These are phyloP conservation scores for Ciborinia camelliae DNA, from an alignment of 2,329 filamentous ascomycete species.

Conservation along the genomic window DNA sequence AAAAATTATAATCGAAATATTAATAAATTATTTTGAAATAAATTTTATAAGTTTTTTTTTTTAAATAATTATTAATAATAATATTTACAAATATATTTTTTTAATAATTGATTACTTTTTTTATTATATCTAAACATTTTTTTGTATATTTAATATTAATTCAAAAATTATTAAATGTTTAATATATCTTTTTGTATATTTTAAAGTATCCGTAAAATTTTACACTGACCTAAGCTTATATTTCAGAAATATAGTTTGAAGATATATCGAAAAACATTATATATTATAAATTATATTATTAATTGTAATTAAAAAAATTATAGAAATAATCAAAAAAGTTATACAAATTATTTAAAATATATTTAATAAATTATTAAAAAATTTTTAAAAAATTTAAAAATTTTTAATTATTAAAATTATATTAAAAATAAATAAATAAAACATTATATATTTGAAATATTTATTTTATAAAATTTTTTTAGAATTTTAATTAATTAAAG, in stretches of 20 bases:
- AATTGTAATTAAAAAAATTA: neutral
- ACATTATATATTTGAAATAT: neutral
- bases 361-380: neutral
- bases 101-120: neutral
- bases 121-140: neutral
- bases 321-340: neutral
- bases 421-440: neutral
- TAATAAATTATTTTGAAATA: neutral
- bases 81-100: neutral
- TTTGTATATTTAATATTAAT: neutral
- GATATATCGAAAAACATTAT: neutral
- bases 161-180: neutral
- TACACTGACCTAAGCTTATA: neutral
- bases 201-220: neutral
- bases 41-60: neutral
- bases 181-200: neutral
- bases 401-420: neutral
- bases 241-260: neutral
- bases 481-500: neutral
- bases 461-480: neutral
- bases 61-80: neutral
- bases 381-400: neutral
- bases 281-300: neutral
- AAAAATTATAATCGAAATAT: neutral
- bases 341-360: neutral